Evolutionary conservation across 2,329 filamentous ascomycete species (phyloP).

Genomic region (Cytospora schulzeri): DNA sequence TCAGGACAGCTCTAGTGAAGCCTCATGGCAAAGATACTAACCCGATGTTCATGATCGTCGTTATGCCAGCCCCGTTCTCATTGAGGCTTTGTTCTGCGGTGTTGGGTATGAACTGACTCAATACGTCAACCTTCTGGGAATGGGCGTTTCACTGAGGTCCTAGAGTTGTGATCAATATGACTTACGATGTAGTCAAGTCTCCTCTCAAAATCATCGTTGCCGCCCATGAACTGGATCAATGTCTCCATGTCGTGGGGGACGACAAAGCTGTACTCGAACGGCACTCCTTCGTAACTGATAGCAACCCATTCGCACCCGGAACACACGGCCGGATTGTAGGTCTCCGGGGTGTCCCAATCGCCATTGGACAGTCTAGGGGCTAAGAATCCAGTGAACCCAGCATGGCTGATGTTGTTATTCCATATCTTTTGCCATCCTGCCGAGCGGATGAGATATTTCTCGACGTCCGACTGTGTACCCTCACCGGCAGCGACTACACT

Average conservation of each 20-base stretch:
- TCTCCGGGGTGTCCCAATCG: conserved; percentile 40
- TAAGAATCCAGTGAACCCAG: conserved; percentile 57
- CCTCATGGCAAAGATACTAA: conserved; percentile 21
- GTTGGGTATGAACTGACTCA: conserved; percentile 29
- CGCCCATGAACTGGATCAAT: conserved; percentile 55
- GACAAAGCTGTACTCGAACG: conserved; percentile 57
- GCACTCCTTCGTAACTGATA: conserved; percentile 52
- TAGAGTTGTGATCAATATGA: conserved; percentile 43
- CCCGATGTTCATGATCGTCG: conserved; percentile 33
- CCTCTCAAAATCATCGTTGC: conserved; percentile 50
- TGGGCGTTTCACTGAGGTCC: conserved; percentile 46
- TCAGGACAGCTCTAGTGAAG: conserved; percentile 53
- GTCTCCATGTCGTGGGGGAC: conserved; percentile 60
- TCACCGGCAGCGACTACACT: conserved; percentile 57
- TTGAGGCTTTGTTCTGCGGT: conserved; percentile 29
- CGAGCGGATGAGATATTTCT: conserved; percentile 55
- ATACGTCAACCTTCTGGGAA: not conserved
- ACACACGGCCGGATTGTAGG: conserved; percentile 53
- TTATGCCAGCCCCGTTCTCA: conserved; percentile 30
- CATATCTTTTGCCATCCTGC: conserved; percentile 64
- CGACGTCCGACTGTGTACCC: conserved; percentile 46
- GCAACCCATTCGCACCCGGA: conserved; percentile 58
- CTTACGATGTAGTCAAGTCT: conserved; percentile 43
- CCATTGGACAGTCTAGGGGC: conserved; percentile 55
- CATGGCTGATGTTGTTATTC: conserved; percentile 49